phyloP scores from a whole-genome alignment of 257 asterid species.

The Eustoma russellianum region DNA sequence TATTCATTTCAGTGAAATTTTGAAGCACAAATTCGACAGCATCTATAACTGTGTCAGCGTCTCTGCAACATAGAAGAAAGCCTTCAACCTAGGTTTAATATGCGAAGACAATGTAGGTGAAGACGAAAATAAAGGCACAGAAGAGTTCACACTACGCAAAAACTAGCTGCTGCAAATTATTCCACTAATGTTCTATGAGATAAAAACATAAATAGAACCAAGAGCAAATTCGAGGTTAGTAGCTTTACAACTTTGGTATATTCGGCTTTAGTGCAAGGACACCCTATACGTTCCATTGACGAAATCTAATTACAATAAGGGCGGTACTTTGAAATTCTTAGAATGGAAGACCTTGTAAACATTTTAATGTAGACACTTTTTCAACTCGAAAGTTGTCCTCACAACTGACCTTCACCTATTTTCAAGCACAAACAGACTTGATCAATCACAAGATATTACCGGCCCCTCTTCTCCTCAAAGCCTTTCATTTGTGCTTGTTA shows the following conservation, averaged over 20 bases:
- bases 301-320: too few species aligned
- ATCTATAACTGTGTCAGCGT: conserved; percentile 80
- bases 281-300: too few species aligned
- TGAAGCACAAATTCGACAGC: conserved; percentile 98
- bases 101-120: not conserved
- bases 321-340: too few species aligned
- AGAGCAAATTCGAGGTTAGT: not conserved
- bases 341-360: too few species aligned
- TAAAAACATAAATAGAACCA: not conserved
- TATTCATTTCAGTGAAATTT: conserved; percentile 99
- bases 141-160: too few species aligned
- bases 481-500: not conserved
- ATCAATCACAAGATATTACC: not conserved
- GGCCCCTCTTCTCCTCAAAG: not conserved
- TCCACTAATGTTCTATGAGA: too few species aligned
- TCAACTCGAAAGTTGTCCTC: too few species aligned
- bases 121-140: too few species aligned
- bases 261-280: too few species aligned
- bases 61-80: conserved; percentile 39
- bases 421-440: not conserved
- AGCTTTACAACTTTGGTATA: too few species aligned
- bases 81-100: conserved; percentile 1
- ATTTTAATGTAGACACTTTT: too few species aligned
- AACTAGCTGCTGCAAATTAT: too few species aligned
- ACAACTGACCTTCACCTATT: not conserved